Conservation (phyloP, 1,139 yeast genomes). For the Scheffersomyces quercinus region DNA sequence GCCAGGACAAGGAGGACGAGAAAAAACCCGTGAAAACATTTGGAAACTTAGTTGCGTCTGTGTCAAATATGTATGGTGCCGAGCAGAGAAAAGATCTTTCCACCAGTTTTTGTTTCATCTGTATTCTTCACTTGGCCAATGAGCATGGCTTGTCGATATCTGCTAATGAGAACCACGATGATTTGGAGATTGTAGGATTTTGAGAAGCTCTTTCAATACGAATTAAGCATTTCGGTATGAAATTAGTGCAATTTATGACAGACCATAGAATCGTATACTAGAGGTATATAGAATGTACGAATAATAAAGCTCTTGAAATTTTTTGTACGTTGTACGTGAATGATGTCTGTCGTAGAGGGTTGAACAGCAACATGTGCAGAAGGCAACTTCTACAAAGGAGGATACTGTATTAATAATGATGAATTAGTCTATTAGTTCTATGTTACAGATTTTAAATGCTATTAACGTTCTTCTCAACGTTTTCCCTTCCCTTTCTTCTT, state of each 20-base stretch:
- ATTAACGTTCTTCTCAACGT: constrained; percentile 2
- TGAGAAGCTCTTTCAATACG: constrained; percentile 8
- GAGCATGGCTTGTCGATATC: constrained; percentile 45
- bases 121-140: constrained; percentile 28
- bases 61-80: constrained; percentile 53
- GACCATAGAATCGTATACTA: too few species aligned
- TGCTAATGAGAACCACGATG: constrained; percentile 56
- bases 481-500: constrained; percentile 10
- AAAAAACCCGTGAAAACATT: constrained; percentile 31
- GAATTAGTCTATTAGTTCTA: too few species aligned
- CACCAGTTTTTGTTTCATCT: constrained; percentile 29
- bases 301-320: too few species aligned
- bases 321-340: too few species aligned
- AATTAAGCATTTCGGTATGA: too few species aligned
- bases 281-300: too few species aligned
- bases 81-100: constrained; percentile 34
- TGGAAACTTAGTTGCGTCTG: constrained; percentile 45
- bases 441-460: background rate
- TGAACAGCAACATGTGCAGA: too few species aligned
- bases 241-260: too few species aligned
- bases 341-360: too few species aligned
- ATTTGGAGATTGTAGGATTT: constrained; percentile 53
- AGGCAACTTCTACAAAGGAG: too few species aligned
- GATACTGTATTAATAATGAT: too few species aligned
- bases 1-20: constrained; percentile 1